A percentile compares a stretch with the other conserved stretches of the same genome.
Evolutionary conservation across 2,329 filamentous ascomycete genomes (phyloP).

Genomic region (Paecilomyces fulvus): DNA sequence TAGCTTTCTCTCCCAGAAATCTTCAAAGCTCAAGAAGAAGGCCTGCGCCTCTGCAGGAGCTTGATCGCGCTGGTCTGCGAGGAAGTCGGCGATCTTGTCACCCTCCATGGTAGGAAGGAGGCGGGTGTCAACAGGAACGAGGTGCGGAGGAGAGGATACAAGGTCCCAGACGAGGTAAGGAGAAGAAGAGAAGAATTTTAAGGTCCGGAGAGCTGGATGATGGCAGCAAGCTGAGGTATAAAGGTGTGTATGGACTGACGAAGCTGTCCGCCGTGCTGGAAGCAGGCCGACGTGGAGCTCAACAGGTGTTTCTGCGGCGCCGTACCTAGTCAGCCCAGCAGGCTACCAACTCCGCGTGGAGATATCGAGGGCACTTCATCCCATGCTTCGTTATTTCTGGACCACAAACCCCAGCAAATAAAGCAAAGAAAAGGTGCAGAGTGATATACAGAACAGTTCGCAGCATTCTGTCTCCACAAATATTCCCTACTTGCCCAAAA

Average conservation of each 20-base stretch:
- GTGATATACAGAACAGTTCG: background rate
- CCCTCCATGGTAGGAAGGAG: constrained; percentile 57
- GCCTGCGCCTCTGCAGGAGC: constrained; percentile 82
- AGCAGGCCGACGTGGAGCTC: constrained; percentile 13
- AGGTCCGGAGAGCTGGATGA: background rate
- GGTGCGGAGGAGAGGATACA: constrained; percentile 1
- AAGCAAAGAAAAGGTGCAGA: background rate
- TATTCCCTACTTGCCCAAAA: background rate
- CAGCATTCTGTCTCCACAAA: background rate
- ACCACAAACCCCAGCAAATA: background rate
- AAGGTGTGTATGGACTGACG: constrained; percentile 4
- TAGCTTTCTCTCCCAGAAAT: constrained; percentile 95
- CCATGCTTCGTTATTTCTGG: background rate
- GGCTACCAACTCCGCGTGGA: background rate
- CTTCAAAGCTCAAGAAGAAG: constrained; percentile 85
- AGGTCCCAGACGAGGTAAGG: constrained; percentile 3
- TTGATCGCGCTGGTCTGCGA: constrained; percentile 78
- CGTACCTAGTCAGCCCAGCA: constrained; percentile 7
- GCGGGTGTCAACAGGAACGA: background rate
- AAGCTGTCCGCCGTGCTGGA: constrained; percentile 7
- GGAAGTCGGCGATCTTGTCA: constrained; percentile 85
- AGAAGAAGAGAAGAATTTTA: constrained; percentile 1
- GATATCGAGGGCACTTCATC: too few species aligned
- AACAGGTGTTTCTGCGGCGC: constrained; percentile 19
- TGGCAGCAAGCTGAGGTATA: constrained; percentile 4